A percentile compares a stretch with the other conserved stretches of the same genome.
Conservation (phyloP, 2,329 filamentous ascomycete species). For the Colletotrichum coccodes region DNA sequence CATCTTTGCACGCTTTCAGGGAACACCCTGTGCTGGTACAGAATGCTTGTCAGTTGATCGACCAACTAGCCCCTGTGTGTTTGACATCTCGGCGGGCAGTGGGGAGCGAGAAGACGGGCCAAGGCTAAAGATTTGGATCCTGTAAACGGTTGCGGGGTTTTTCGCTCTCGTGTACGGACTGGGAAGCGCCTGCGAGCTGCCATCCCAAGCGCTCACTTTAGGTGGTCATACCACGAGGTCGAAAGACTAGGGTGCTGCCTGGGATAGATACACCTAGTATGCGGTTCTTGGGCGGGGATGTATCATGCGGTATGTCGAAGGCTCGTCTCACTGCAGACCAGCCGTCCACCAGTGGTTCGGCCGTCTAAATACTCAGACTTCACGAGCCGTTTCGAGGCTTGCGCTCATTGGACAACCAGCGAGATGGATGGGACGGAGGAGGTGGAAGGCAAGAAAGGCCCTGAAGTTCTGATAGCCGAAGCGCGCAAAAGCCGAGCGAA, state of each 20-base stretch:
- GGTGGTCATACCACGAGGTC: constrained; percentile 17
- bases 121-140: neutral
- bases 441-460: neutral
- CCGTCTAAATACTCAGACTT: neutral
- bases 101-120: neutral
- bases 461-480: neutral
- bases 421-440: neutral
- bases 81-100: constrained; percentile 8
- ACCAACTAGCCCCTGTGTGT: constrained; percentile 19
- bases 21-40: constrained; percentile 2
- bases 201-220: constrained; percentile 14
- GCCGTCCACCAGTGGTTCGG: neutral
- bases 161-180: constrained; percentile 13
- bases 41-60: constrained; percentile 20
- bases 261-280: neutral
- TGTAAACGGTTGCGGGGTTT: constrained; percentile 2
- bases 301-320: neutral
- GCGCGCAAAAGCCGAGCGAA: neutral
- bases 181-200: constrained; percentile 18
- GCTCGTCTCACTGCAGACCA: neutral
- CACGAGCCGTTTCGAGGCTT: neutral
- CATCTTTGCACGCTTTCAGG: neutral
- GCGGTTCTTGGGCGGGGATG: neutral
- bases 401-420: neutral
- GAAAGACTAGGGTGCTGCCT: constrained; percentile 1